Conservation (phyloP, 2,329 filamentous ascomycete genomes). For the Plenodomus lindquistii region DNA sequence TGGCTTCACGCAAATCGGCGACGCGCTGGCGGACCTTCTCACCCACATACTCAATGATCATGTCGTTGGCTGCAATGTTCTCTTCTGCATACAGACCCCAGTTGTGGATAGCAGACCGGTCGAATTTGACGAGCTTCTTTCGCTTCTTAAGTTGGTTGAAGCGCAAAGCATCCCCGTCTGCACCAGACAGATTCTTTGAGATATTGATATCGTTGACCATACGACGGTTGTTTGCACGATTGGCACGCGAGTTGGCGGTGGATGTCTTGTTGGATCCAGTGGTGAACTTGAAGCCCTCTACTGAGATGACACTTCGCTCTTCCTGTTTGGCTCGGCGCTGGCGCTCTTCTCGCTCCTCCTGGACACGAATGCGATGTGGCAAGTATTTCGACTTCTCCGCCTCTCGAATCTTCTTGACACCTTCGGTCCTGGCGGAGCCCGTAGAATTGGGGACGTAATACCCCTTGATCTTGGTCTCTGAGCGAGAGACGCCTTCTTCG, state of each 20-base stretch:
- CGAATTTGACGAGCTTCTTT: constrained; percentile 98
- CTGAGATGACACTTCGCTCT: constrained; percentile 45
- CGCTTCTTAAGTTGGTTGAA: constrained; percentile 99
- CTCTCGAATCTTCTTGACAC: constrained; percentile 92
- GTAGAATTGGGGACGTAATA: constrained; percentile 85
- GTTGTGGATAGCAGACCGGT: constrained; percentile 95
- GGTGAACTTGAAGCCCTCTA: constrained; percentile 59
- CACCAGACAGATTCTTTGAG: constrained; percentile 73
- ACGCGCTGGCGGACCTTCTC: constrained; percentile 97
- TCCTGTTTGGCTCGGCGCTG: constrained; percentile 73
- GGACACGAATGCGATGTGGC: constrained; percentile 94
- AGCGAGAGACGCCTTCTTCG: constrained; percentile 57
- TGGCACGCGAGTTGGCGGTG: constrained; percentile 89
- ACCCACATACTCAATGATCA: constrained; percentile 99
- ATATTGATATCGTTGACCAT: constrained; percentile 94
- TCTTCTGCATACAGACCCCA: constrained; percentile 98
- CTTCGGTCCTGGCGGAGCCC: constrained; percentile 88
- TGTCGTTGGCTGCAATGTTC: constrained; percentile 94
- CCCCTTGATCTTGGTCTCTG: constrained; percentile 61
- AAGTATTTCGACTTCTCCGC: constrained; percentile 98
- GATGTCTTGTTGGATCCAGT: constrained; percentile 75
- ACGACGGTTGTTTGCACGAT: constrained; percentile 92
- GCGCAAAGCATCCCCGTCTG: constrained; percentile 86
- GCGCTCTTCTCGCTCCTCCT: constrained; percentile 88
- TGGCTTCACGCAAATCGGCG: constrained; percentile 90